Conservation (phyloP, 2,329 filamentous ascomycete species). For the Cryphonectria parasitica region DNA sequence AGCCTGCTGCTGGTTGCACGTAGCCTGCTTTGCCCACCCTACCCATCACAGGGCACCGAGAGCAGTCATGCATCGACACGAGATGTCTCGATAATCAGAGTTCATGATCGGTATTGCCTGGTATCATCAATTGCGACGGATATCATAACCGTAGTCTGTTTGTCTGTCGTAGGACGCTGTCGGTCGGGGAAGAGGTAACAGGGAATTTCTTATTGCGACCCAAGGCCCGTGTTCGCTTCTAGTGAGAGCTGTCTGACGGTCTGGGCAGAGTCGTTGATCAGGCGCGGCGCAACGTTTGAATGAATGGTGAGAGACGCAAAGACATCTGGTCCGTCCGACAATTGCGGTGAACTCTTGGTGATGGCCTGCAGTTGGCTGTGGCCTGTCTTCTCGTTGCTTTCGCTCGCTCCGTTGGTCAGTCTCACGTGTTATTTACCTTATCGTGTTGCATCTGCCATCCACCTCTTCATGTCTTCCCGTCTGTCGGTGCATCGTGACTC, state of each 20-base stretch:
- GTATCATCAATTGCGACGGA: background rate
- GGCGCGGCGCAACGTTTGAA: background rate
- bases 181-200: background rate
- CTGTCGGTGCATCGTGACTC: conserved; percentile 13
- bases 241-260: background rate
- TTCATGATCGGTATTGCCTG: background rate
- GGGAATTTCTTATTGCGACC: background rate
- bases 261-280: background rate
- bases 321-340: background rate
- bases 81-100: background rate
- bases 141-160: background rate
- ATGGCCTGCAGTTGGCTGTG: background rate
- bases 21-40: background rate
- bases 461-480: background rate
- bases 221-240: background rate
- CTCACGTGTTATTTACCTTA: background rate
- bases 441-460: background rate
- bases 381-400: background rate
- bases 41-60: background rate
- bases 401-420: background rate
- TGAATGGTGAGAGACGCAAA: background rate
- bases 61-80: background rate
- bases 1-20: background rate
- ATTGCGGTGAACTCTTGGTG: background rate
- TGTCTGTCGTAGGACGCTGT: background rate